Evolutionary conservation across 129 eudicot species (phyloP), one percentile per base, ranked within the genome.

Genomic region (Gnaphalium uliginosum): DNA sequence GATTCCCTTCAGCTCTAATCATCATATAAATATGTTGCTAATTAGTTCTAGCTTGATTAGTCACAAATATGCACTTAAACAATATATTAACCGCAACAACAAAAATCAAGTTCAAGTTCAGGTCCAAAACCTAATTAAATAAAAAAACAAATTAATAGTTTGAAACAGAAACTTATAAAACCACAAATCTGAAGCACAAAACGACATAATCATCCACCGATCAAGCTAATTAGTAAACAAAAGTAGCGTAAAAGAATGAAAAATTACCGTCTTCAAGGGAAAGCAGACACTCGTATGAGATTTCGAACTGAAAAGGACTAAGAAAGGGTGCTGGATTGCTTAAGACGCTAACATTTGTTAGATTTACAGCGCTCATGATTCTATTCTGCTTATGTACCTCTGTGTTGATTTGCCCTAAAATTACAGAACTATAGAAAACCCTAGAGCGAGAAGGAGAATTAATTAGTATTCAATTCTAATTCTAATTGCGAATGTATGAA

Each of bases 351-450:
- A 91, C 96, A 81, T 91, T 87, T 8, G 89, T 87, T 60, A 91
- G 77, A 77, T 91, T 91, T 39, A 91, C 97, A 21, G 97, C 97
- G 68, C 97, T 91, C 97, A 91, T 89, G 17, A 17, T 39, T 35
- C 72, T 19, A 6, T 22, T 35, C 72, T 75, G 68, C 54, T 14
- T 26, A 32, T 22, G 53, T 67, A 64, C 65, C 51, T 35, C 43
- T 71, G 24, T 7, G 14, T 71, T 50, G 24, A 60, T 71, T 78
- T 71, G 73, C 72, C 73, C 83, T 65, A 27, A 10, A 29, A 41
- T 48, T 56, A 54, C 74, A 37, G 30, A 69, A 41, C 17, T 21
- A 71, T 5, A 17, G 4, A 39, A 39, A 39, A 39, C 46, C 46
- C 46, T 39, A 39, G 46, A 39, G 2, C 46, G 46, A 39, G 46